Evolutionary conservation across 805 yeast genomes (phyloP).

Genomic region (Saccharomycopsis sp.): DNA sequence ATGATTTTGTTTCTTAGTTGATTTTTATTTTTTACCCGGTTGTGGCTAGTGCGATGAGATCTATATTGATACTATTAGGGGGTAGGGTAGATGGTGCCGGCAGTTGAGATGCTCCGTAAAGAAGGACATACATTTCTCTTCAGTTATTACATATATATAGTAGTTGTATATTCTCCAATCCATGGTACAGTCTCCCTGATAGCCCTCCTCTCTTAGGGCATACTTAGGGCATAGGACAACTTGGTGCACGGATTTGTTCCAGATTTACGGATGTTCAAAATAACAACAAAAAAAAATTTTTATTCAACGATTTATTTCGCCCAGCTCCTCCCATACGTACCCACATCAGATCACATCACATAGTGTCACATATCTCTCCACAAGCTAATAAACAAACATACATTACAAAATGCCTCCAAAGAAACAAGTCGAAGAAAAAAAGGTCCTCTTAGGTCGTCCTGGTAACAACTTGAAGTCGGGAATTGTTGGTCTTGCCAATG

Average conservation of each 20-base stretch:
- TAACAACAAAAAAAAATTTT: neutral
- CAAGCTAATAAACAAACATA: neutral
- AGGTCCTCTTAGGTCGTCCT: constrained; percentile 78
- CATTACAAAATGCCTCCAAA: constrained; percentile 62
- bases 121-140: too few species aligned
- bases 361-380: neutral
- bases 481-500: constrained; percentile 90
- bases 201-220: neutral
- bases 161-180: too few species aligned
- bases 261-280: neutral
- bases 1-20: too few species aligned
- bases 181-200: too few species aligned
- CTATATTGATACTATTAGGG: too few species aligned
- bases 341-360: neutral
- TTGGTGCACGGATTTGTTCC: neutral
- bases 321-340: neutral
- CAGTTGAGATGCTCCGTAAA: too few species aligned
- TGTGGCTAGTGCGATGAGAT: too few species aligned
- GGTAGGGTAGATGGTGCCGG: too few species aligned
- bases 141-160: too few species aligned
- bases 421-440: constrained; percentile 62
- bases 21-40: too few species aligned
- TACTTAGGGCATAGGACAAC: too few species aligned
- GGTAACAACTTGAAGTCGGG: constrained; percentile 74
- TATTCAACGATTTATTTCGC: neutral